phyloP scores from a whole-genome alignment of 768 basidiomycete genomes.

The Auriscalpium vulgare region DNA sequence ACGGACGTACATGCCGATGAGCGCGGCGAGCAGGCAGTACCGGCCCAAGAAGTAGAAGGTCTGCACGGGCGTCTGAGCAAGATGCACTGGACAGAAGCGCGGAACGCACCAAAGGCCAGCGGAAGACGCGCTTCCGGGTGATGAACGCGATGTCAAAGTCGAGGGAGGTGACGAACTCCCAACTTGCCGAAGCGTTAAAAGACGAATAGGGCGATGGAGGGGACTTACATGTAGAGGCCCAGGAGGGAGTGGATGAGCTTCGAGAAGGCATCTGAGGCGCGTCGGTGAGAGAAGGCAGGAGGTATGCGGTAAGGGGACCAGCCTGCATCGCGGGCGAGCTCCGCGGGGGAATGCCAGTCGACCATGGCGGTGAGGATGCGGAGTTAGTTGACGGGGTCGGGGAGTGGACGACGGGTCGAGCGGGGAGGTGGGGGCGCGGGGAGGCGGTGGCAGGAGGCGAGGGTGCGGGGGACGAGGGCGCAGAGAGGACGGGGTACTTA shows the following conservation, averaged over 20 bases:
- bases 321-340: conserved; percentile 31
- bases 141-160: conserved; percentile 36
- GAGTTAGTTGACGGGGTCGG: not conserved
- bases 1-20: conserved; percentile 37
- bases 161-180: conserved; percentile 36
- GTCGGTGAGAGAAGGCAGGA: not conserved
- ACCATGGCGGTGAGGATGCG: conserved; percentile 23
- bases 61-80: conserved; percentile 15
- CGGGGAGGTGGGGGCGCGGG: not conserved
- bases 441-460: not conserved
- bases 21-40: conserved; percentile 35
- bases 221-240: conserved; percentile 36
- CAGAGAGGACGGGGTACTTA: not conserved
- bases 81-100: not conserved
- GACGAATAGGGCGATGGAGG: not conserved
- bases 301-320: conserved; percentile 8
- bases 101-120: conserved; percentile 37
- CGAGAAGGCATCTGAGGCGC: conserved; percentile 28
- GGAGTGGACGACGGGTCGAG: not conserved
- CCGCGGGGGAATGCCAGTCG: conserved; percentile 31
- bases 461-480: not conserved
- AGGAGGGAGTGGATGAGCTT: conserved; percentile 36
- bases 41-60: conserved; percentile 39
- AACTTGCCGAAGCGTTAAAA: conserved; percentile 21
- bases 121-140: conserved; percentile 32